Percentiles rank a stretch among this genome's conserved stretches.
phyloP scores from a whole-genome alignment of 106 monocot species.

The Dendrobium huoshanense region DNA sequence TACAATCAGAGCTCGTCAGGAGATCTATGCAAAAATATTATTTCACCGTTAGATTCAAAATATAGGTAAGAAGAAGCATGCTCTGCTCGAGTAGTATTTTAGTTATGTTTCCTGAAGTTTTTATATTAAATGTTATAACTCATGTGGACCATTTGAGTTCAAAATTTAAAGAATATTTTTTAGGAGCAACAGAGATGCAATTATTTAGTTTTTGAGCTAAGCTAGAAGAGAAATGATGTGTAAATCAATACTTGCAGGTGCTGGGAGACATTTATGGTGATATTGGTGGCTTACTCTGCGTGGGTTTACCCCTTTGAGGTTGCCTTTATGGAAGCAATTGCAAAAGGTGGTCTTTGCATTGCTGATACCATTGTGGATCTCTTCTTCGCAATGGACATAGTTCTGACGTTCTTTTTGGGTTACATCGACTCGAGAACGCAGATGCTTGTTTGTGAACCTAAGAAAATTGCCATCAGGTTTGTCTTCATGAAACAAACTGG shows the following conservation, averaged over 20 bases:
- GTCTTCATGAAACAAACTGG: not conserved
- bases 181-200: not conserved
- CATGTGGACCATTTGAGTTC: not conserved
- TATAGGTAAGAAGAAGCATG: constrained; percentile 4
- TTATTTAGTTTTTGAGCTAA: not conserved
- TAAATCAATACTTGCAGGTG: constrained; percentile 35
- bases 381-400: constrained; percentile 78
- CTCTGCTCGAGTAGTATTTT: not conserved
- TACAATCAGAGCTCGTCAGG: constrained; percentile 15
- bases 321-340: constrained; percentile 58
- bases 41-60: constrained; percentile 64
- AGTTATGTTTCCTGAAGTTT: not conserved
- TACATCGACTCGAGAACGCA: constrained; percentile 75
- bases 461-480: constrained; percentile 77
- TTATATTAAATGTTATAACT: not conserved
- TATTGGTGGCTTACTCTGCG: constrained; percentile 75
- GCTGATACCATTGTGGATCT: constrained; percentile 56
- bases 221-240: not conserved
- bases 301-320: constrained; percentile 95
- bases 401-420: constrained; percentile 78
- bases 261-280: constrained; percentile 92
- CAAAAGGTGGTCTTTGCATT: constrained; percentile 53
- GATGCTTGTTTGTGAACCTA: constrained; percentile 56
- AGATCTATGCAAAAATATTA: constrained; percentile 22
- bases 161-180: not conserved